These are phyloP conservation scores for Letharia lupina DNA, from an alignment of 495 filamentous ascomycete species.

Conservation along the genomic window DNA sequence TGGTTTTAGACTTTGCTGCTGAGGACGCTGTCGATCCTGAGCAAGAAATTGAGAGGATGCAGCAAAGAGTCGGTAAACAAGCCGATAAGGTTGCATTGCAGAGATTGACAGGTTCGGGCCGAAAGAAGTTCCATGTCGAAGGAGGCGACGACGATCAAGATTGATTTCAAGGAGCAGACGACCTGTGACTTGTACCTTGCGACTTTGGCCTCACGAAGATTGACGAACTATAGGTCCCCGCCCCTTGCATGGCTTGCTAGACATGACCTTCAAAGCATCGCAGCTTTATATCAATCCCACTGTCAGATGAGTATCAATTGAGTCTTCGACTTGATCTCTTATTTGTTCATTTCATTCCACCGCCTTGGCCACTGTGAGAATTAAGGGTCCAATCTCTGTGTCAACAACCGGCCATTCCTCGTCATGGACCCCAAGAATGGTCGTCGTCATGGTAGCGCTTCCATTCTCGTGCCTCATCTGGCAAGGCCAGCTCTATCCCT, in stretches of 20 bases:
- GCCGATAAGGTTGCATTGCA: conserved; percentile 80
- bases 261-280: conserved; percentile 5
- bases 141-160: conserved; percentile 44
- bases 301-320: background rate
- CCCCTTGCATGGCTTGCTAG: conserved; percentile 15
- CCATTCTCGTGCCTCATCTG: conserved; percentile 20
- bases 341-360: too few relatives aligned
- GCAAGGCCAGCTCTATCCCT: conserved; percentile 18
- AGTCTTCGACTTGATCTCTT: too few relatives aligned
- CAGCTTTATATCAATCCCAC: background rate
- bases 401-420: conserved; percentile 11
- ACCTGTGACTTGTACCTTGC: conserved; percentile 10
- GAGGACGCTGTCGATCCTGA: conserved; percentile 83
- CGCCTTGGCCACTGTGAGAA: background rate
- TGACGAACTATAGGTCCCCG: conserved; percentile 7
- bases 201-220: background rate
- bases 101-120: conserved; percentile 69
- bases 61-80: conserved; percentile 84
- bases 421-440: conserved; percentile 12
- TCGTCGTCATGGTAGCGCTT: conserved; percentile 13
- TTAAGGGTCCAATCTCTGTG: background rate
- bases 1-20: conserved; percentile 85
- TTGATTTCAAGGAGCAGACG: conserved; percentile 17
- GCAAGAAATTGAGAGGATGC: conserved; percentile 91
- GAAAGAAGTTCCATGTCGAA: conserved; percentile 81